phyloP scores from a whole-genome alignment of 2,329 filamentous ascomycete species.

The Monilinia fructigena region DNA sequence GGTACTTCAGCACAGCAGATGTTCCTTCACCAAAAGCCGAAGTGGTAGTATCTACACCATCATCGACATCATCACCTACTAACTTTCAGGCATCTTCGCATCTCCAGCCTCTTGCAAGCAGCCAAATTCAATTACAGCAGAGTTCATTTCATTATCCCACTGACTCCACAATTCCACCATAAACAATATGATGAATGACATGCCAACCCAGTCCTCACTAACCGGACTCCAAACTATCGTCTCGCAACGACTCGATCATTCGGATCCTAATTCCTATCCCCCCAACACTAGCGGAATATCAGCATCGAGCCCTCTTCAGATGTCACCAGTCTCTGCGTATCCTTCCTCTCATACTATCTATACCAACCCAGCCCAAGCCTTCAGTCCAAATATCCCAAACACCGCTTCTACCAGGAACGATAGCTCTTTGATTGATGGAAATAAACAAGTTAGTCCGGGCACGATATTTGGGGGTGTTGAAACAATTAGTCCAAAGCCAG shows the following conservation, averaged over 20 bases:
- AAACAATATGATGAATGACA: not conserved
- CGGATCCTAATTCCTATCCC: conserved; percentile 8
- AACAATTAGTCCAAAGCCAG: conserved; percentile 61
- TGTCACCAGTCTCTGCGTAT: conserved; percentile 4
- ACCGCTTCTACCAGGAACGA: not conserved
- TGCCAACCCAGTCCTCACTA: not conserved
- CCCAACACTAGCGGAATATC: not conserved
- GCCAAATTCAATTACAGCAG: conserved; percentile 35
- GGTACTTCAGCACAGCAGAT: conserved; percentile 55
- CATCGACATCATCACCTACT: conserved; percentile 32
- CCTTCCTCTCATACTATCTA: not conserved
- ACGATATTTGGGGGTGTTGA: conserved; percentile 60
- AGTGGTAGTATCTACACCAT: conserved; percentile 33
- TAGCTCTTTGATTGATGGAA: not conserved
- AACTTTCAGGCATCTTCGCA: conserved; percentile 22
- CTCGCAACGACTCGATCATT: conserved; percentile 1
- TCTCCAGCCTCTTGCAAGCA: conserved; percentile 19
- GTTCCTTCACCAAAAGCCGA: conserved; percentile 40
- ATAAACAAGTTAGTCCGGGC: conserved; percentile 45
- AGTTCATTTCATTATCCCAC: conserved; percentile 36
- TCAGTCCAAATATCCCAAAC: not conserved
- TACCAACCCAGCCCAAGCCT: not conserved
- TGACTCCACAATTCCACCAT: not conserved
- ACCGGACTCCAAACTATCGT: not conserved
- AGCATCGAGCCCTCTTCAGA: conserved; percentile 4